phyloP scores from a whole-genome alignment of 441 rosid genomes.

The Eruca vesicaria region DNA sequence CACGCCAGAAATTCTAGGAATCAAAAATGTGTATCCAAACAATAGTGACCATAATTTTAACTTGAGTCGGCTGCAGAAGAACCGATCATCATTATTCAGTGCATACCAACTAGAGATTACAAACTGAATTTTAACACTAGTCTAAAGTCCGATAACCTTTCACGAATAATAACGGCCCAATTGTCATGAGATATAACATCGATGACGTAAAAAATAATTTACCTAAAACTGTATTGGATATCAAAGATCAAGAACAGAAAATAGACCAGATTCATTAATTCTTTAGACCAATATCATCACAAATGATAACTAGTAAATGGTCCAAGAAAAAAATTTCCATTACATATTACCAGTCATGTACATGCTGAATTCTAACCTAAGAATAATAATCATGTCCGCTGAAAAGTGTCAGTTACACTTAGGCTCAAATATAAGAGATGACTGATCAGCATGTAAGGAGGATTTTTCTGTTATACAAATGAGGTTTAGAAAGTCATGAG shows the following conservation, averaged over 20 bases:
- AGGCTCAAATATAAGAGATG: neutral
- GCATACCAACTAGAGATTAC: neutral
- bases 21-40: conserved; percentile 9
- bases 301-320: neutral
- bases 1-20: conserved; percentile 14
- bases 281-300: neutral
- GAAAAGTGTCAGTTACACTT: neutral
- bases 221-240: neutral
- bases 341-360: too few species aligned
- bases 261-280: neutral
- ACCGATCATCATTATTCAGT: neutral
- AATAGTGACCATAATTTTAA: conserved; percentile 2
- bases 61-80: neutral
- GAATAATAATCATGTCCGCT: neutral
- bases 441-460: neutral
- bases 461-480: neutral
- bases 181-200: neutral
- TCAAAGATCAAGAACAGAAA: neutral
- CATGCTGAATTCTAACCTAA: neutral
- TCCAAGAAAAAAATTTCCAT: too few species aligned
- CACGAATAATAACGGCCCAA: neutral
- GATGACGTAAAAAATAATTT: neutral
- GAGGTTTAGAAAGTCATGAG: neutral
- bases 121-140: neutral
- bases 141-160: neutral